Percentiles rank a stretch among this genome's conserved stretches.
Conservation (phyloP, 2,329 filamentous ascomycete species). For the Tolypocladium tundrense region DNA sequence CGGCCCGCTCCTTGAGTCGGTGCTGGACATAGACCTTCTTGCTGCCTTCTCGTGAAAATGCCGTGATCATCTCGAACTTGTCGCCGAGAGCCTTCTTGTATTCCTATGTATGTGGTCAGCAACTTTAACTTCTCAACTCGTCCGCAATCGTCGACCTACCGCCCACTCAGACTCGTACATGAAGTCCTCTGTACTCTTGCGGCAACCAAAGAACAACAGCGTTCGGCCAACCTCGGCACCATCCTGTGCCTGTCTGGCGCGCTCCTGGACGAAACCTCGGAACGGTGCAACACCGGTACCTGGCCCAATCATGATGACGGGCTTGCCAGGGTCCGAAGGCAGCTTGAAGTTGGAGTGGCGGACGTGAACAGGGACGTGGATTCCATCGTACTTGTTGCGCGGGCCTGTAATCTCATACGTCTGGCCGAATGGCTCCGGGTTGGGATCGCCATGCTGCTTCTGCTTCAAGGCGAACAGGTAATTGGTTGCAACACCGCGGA, state of each 20-base stretch:
- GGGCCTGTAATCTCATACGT: slow-evolving; percentile 83
- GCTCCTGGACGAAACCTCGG: slow-evolving; percentile 89
- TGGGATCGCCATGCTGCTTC: slow-evolving; percentile 83
- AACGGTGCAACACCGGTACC: slow-evolving; percentile 96
- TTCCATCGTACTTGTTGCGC: slow-evolving; percentile 92
- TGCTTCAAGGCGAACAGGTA: slow-evolving; percentile 91
- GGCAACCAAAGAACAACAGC: slow-evolving; percentile 90
- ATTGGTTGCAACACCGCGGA: slow-evolving; percentile 95
- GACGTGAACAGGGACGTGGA: slow-evolving; percentile 90
- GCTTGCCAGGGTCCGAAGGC: slow-evolving; percentile 86
- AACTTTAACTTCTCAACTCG: background rate
- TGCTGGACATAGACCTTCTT: slow-evolving; percentile 98
- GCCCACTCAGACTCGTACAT: slow-evolving; percentile 87
- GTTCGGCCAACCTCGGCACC: slow-evolving; percentile 80
- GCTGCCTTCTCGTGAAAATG: slow-evolving; percentile 80
- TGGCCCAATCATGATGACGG: slow-evolving; percentile 90
- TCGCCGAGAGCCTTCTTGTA: slow-evolving; percentile 78
- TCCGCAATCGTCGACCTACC: slow-evolving; percentile 43
- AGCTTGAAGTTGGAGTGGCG: slow-evolving; percentile 99
- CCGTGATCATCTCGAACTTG: slow-evolving; percentile 81
- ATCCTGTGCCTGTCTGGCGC: slow-evolving; percentile 69
- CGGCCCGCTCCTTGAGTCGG: slow-evolving; percentile 69
- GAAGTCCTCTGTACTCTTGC: slow-evolving; percentile 81
- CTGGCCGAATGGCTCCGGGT: slow-evolving; percentile 72
- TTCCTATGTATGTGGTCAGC: slow-evolving; percentile 41